phyloP scores from a whole-genome alignment of 1,284 basidiomycete species.

The Pascua sp. region DNA sequence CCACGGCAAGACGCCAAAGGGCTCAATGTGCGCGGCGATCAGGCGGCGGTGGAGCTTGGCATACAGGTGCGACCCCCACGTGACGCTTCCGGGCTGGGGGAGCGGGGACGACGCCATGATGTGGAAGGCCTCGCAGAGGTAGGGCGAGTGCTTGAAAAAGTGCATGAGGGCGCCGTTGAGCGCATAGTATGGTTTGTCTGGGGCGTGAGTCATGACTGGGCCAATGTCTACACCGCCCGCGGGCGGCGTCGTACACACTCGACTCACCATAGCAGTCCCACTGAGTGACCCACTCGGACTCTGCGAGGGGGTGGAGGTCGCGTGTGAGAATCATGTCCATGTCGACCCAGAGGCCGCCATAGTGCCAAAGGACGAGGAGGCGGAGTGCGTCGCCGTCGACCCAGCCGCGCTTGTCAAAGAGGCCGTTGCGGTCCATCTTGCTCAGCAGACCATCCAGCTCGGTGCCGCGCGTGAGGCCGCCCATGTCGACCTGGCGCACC shows the following conservation, averaged over 20 bases:
- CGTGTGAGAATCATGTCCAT: constrained; percentile 88
- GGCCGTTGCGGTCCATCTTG: constrained; percentile 40
- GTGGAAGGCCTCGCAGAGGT: constrained; percentile 90
- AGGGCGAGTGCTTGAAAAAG: constrained; percentile 79
- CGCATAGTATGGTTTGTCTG: constrained; percentile 79
- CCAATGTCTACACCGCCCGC: too few relatives aligned
- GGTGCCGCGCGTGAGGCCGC: constrained; percentile 66
- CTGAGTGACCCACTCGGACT: constrained; percentile 90
- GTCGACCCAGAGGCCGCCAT: constrained; percentile 89
- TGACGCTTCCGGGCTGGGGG: constrained; percentile 72
- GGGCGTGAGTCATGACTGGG: not conserved
- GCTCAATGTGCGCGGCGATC: constrained; percentile 64
- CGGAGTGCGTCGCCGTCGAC: constrained; percentile 87
- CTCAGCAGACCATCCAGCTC: constrained; percentile 58
- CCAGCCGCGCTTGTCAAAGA: constrained; percentile 73
- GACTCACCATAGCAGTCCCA: constrained; percentile 90
- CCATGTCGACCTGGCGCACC: constrained; percentile 65
- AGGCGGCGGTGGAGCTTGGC: constrained; percentile 80
- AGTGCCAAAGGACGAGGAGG: constrained; percentile 79
- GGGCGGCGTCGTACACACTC: too few relatives aligned
- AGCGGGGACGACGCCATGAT: constrained; percentile 71
- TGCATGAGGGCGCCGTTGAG: constrained; percentile 92
- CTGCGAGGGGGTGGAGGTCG: constrained; percentile 73
- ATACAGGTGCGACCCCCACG: constrained; percentile 89
- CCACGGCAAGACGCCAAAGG: constrained; percentile 86